Conservation (phyloP, 345 rosid genomes). For the Reutealis trisperma region DNA sequence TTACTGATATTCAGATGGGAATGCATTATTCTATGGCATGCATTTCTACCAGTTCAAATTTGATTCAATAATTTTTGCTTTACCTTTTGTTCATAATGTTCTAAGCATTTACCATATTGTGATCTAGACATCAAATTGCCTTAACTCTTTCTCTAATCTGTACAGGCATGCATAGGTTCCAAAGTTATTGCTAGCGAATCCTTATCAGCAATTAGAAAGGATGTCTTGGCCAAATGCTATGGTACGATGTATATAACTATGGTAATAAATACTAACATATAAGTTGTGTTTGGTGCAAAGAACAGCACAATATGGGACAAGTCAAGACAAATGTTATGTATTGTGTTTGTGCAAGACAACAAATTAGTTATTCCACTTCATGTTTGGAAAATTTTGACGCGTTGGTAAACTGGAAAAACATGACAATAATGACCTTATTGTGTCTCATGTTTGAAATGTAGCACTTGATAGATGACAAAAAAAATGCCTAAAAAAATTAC, state of each 20-base stretch:
- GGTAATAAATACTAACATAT: neutral
- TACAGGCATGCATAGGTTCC: conserved; percentile 96
- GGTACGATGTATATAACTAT: conserved; percentile 45
- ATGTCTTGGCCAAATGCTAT: conserved; percentile 96
- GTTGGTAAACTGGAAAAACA: no score
- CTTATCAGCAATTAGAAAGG: conserved; percentile 90
- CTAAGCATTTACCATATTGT: neutral
- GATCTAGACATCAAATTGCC: neutral
- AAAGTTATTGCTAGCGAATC: conserved; percentile 96
- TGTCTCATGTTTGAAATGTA: no score
- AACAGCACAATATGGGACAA: neutral
- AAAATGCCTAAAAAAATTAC: no score
- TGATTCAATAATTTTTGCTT: neutral
- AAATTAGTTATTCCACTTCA: no score
- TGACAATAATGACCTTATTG: no score
- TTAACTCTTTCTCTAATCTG: neutral
- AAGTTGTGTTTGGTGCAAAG: neutral
- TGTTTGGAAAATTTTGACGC: no score
- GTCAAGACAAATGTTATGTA: neutral
- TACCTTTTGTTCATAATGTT: neutral
- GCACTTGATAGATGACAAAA: no score
- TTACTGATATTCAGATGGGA: neutral
- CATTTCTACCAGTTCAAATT: neutral
- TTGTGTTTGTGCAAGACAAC: neutral
- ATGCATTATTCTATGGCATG: neutral